Evolutionary conservation across 2,329 filamentous ascomycete species (phyloP).

Genomic region (Gremmenia infestans): DNA sequence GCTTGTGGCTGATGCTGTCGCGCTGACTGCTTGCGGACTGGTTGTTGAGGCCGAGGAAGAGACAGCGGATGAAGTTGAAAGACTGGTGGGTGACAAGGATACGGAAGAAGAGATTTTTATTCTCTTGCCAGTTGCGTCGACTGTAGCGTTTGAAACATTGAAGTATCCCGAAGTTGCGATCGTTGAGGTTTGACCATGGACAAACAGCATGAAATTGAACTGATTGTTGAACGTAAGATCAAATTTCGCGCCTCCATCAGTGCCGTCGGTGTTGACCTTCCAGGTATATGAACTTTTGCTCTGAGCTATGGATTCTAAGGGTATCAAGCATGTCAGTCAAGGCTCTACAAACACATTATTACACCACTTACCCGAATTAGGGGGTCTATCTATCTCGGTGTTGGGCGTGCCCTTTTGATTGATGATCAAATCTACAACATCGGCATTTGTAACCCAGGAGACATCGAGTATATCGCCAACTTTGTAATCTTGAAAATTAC

Average conservation of each 20-base stretch:
- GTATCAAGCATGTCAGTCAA: background rate
- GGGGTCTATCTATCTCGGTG: background rate
- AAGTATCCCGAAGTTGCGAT: background rate
- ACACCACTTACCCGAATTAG: background rate
- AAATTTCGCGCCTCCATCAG: constrained; percentile 3
- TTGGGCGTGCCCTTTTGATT: background rate
- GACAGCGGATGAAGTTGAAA: background rate
- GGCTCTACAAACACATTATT: no score
- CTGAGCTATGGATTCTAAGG: background rate
- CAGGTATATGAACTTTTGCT: background rate
- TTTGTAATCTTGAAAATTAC: constrained; percentile 1
- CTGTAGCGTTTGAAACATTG: constrained; percentile 5
- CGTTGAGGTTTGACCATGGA: background rate
- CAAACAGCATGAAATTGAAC: constrained; percentile 6
- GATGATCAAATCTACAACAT: background rate
- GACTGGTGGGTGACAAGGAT: background rate
- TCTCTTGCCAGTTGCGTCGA: background rate
- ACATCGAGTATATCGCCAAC: constrained; percentile 2
- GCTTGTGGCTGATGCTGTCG: background rate
- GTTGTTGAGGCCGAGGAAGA: background rate
- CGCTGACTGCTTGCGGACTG: background rate
- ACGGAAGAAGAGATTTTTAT: background rate
- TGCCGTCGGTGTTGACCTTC: constrained; percentile 3
- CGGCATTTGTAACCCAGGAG: background rate
- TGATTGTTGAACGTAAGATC: constrained; percentile 1